Evolutionary conservation across 1,284 basidiomycete genomes (phyloP).

Genomic region (Rhizoctonia solani): DNA sequence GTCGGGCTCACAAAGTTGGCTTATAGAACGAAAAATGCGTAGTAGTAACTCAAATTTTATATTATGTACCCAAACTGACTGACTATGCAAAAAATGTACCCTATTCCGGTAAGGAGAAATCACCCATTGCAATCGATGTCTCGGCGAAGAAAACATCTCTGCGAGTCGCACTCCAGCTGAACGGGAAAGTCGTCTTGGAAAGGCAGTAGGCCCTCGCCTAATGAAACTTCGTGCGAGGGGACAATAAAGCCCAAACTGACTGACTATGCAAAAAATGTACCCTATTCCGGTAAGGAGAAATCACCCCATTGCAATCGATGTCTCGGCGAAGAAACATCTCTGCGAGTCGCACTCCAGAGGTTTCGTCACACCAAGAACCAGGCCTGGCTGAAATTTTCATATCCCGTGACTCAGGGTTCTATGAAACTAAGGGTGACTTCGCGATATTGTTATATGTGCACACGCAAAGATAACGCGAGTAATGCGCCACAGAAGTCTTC

Average conservation of each 20-base stretch:
- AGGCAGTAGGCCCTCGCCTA: constrained; percentile 57
- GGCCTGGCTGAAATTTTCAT: too few species aligned
- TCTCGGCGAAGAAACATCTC: constrained; percentile 47
- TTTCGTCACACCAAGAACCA: too few species aligned
- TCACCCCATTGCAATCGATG: constrained; percentile 25
- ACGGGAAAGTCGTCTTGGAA: constrained; percentile 50
- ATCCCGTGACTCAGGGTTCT: too few species aligned
- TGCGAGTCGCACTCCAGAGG: constrained; percentile 50
- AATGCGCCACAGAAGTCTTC: too few species aligned
- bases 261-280: constrained; percentile 47
- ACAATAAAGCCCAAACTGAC: constrained; percentile 53
- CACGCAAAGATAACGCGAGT: too few species aligned
- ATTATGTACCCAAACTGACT: not conserved
- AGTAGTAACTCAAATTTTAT: not conserved
- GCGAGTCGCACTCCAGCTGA: constrained; percentile 54
- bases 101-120: constrained; percentile 59
- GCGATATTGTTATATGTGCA: too few species aligned
- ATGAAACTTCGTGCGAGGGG: constrained; percentile 49
- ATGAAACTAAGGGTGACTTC: too few species aligned
- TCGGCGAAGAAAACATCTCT: constrained; percentile 46
- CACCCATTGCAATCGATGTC: constrained; percentile 46
- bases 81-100: constrained; percentile 12
- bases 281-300: constrained; percentile 59
- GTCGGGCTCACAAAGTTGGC: too few species aligned
- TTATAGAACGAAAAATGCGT: too few species aligned